These are phyloP conservation scores for Phytophthora nicotianae DNA, from an alignment of 352 stramenopile genomes.

Conservation along the genomic window DNA sequence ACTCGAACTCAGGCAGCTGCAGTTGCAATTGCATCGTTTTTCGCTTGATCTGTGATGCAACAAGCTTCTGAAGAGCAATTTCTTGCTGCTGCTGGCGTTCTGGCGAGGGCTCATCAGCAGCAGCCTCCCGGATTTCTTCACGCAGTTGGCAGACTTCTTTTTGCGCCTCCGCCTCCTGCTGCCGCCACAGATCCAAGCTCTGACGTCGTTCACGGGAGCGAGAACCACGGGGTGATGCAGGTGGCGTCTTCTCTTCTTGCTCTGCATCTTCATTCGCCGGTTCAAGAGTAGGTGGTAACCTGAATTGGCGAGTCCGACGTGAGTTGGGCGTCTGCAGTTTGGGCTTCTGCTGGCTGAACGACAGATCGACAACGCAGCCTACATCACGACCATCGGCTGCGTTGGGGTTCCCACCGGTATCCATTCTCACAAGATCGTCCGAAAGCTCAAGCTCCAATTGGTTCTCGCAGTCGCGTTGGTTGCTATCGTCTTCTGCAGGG, in stretches of 20 bases:
- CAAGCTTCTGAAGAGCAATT: constrained; percentile 68
- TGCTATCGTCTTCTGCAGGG: constrained; percentile 22
- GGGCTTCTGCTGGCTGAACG: constrained; percentile 34
- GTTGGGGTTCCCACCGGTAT: constrained; percentile 46
- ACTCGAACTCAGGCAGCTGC: constrained; percentile 43
- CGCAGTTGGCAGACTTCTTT: constrained; percentile 50
- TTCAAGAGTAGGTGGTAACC: constrained; percentile 28
- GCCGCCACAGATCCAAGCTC: constrained; percentile 57
- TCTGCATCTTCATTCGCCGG: constrained; percentile 28
- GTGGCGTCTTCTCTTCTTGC: constrained; percentile 19
- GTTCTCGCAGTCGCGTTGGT: constrained; percentile 33
- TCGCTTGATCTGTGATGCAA: constrained; percentile 65
- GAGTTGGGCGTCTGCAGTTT: constrained; percentile 48
- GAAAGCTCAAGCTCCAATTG: constrained; percentile 34
- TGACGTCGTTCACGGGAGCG: constrained; percentile 45
- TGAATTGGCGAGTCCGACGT: constrained; percentile 30
- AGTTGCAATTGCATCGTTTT: constrained; percentile 64
- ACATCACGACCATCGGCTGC: constrained; percentile 35
- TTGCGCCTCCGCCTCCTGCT: constrained; percentile 49
- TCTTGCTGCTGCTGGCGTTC: constrained; percentile 78
- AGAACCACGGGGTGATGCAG: constrained; percentile 36
- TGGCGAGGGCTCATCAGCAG: constrained; percentile 61
- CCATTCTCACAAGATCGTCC: constrained; percentile 18
- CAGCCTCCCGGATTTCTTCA: constrained; percentile 61
- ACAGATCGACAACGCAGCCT: constrained; percentile 36